Conservation (phyloP, 352 stramenopile genomes). For the Phytopythium litorale region DNA sequence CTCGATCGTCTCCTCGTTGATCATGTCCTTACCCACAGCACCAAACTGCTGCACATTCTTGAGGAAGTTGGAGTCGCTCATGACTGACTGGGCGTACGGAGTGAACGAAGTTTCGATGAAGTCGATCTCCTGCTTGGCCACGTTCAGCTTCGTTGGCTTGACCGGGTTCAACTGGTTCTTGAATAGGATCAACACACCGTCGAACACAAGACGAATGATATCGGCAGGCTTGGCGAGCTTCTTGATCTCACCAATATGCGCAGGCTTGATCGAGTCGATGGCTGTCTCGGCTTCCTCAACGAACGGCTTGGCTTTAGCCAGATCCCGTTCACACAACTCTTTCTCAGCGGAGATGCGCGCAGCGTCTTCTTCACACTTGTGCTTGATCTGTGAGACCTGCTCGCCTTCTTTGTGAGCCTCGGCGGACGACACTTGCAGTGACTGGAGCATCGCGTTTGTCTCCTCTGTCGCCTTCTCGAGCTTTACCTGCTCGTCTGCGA, state of each 20-base stretch:
- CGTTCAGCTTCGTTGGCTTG: slow-evolving; percentile 93
- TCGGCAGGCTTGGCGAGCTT: slow-evolving; percentile 97
- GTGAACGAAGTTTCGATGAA: slow-evolving; percentile 98
- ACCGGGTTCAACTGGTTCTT: slow-evolving; percentile 90
- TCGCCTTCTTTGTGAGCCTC: slow-evolving; percentile 97
- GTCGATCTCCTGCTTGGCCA: slow-evolving; percentile 96
- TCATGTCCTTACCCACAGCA: slow-evolving; percentile 95
- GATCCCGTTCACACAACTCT: slow-evolving; percentile 92
- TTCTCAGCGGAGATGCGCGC: slow-evolving; percentile 95
- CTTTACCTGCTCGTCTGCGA: slow-evolving; percentile 96
- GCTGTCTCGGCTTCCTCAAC: slow-evolving; percentile 97
- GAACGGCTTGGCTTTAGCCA: slow-evolving; percentile 98
- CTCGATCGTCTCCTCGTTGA: slow-evolving; percentile 99
- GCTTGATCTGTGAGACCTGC: slow-evolving; percentile 95
- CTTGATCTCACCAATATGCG: slow-evolving; percentile 98
- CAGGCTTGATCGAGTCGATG: slow-evolving; percentile 97
- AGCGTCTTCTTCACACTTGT: slow-evolving; percentile 95
- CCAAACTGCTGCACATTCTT: slow-evolving; percentile 96
- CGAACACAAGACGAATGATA: slow-evolving; percentile 98
- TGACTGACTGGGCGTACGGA: slow-evolving; percentile 92
- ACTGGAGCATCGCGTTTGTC: slow-evolving; percentile 97
- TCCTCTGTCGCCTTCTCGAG: slow-evolving; percentile 95
- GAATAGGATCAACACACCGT: slow-evolving; percentile 97
- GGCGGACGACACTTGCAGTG: slow-evolving; percentile 93
- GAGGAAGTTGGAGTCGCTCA: slow-evolving; percentile 97